phyloP scores from a whole-genome alignment of 2,329 filamentous ascomycete species.

The Aspergillus arachidicola region DNA sequence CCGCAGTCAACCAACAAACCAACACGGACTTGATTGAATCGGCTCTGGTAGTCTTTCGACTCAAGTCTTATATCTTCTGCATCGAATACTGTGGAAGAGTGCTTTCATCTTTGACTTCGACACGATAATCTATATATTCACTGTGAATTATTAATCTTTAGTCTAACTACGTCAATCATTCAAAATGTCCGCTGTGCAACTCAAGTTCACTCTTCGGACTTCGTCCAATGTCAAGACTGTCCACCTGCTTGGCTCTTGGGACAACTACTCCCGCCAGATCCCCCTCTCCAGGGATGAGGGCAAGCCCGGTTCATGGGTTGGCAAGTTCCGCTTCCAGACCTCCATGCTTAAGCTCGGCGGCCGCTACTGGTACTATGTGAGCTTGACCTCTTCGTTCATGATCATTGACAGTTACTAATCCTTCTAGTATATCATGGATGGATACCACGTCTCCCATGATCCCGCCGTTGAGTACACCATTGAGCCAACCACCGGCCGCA shows the following conservation, averaged over 20 bases:
- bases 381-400: constrained; percentile 21
- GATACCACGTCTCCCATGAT: constrained; percentile 97
- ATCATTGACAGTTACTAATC: constrained; percentile 15
- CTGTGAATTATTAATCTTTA: constrained; percentile 29
- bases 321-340: constrained; percentile 93
- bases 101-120: constrained; percentile 22
- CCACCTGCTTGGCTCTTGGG: constrained; percentile 96
- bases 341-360: constrained; percentile 82
- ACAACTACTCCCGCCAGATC: constrained; percentile 93
- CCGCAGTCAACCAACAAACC: constrained; percentile 19
- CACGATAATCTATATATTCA: constrained; percentile 23
- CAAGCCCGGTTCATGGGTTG: constrained; percentile 91
- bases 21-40: constrained; percentile 18
- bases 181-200: constrained; percentile 87
- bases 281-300: constrained; percentile 86
- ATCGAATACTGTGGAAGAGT: constrained; percentile 11
- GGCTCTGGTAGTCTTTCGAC: constrained; percentile 35
- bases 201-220: constrained; percentile 94
- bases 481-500: constrained; percentile 95
- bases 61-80: constrained; percentile 21
- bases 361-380: constrained; percentile 97
- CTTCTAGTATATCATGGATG: constrained; percentile 87
- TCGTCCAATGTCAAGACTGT: constrained; percentile 96
- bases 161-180: constrained; percentile 38
- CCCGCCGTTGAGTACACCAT: constrained; percentile 84